phyloP scores from a whole-genome alignment of 148 eudicot species.

The Polygonum maritimum region DNA sequence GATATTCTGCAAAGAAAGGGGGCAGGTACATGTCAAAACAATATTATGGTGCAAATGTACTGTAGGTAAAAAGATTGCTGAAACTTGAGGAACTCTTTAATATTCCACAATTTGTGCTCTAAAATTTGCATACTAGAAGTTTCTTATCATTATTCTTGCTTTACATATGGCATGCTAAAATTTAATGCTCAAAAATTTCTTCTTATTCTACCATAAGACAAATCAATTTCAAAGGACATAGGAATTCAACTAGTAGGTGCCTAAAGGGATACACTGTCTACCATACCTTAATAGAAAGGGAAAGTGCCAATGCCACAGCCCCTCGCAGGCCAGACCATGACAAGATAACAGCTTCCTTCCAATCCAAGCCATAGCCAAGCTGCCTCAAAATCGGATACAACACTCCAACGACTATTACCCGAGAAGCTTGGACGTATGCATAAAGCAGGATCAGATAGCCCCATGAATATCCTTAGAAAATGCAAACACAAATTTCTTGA shows the following conservation, averaged over 20 bases:
- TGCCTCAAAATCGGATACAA: conserved; percentile 59
- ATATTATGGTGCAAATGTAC: not conserved
- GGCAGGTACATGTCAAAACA: not conserved
- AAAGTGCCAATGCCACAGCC: conserved; percentile 85
- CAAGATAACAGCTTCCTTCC: conserved; percentile 88
- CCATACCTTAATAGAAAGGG: conserved; percentile 88
- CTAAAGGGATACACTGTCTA: not conserved
- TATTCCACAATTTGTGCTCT: not conserved
- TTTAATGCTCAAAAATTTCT: no score
- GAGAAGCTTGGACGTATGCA: conserved; percentile 61
- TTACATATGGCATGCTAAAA: not conserved
- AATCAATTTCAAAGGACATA: not conserved
- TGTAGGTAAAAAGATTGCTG: not conserved
- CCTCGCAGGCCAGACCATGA: conserved; percentile 92
- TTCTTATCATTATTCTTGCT: not conserved
- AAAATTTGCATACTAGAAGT: not conserved
- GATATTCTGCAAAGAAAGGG: not conserved
- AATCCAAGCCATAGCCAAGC: conserved; percentile 93
- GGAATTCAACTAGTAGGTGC: not conserved
- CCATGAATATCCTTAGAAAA: conserved; percentile 61
- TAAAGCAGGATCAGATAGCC: conserved; percentile 83
- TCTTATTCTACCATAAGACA: not conserved
- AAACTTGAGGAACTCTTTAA: not conserved
- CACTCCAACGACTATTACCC: conserved; percentile 56
- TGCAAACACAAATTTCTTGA: not conserved